Evolutionary conservation across 2,329 filamentous ascomycete genomes (phyloP).

Genomic region (Septoria petroselini): DNA sequence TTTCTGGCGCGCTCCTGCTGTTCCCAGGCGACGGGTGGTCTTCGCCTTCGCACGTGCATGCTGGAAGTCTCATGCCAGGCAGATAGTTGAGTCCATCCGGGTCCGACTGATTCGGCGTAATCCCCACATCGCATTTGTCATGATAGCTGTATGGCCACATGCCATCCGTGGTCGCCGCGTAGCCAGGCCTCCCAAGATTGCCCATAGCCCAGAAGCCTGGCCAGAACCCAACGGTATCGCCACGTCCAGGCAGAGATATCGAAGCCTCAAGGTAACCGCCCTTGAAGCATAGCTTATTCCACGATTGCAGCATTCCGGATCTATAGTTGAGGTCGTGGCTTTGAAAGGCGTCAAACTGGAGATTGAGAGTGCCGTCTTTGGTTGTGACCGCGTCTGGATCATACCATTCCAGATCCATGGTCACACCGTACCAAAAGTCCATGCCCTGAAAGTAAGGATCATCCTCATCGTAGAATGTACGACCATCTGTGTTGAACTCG

Average conservation of each 20-base stretch:
- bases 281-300: constrained; percentile 61
- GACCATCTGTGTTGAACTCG: constrained; percentile 65
- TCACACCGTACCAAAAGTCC: constrained; percentile 71
- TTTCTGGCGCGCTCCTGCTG: constrained; percentile 66
- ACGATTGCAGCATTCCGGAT: constrained; percentile 54
- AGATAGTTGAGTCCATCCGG: constrained; percentile 63
- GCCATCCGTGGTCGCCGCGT: constrained; percentile 67
- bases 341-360: constrained; percentile 63
- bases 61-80: constrained; percentile 67
- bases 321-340: constrained; percentile 57
- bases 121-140: constrained; percentile 65
- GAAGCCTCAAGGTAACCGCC: constrained; percentile 67
- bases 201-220: constrained; percentile 75
- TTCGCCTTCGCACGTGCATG: constrained; percentile 61
- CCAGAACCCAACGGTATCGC: constrained; percentile 68
- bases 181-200: constrained; percentile 67
- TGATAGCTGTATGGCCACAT: constrained; percentile 73
- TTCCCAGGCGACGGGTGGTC: constrained; percentile 65
- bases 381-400: constrained; percentile 46
- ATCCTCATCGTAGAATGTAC: constrained; percentile 68
- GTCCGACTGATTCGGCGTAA: constrained; percentile 69
- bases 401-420: constrained; percentile 60
- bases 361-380: constrained; percentile 44
- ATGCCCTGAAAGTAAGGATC: constrained; percentile 67
- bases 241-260: constrained; percentile 65